Base-by-base conservation (phyloP, 2,329 filamentous ascomycete species). In the Epichloe sibirici region DNA sequence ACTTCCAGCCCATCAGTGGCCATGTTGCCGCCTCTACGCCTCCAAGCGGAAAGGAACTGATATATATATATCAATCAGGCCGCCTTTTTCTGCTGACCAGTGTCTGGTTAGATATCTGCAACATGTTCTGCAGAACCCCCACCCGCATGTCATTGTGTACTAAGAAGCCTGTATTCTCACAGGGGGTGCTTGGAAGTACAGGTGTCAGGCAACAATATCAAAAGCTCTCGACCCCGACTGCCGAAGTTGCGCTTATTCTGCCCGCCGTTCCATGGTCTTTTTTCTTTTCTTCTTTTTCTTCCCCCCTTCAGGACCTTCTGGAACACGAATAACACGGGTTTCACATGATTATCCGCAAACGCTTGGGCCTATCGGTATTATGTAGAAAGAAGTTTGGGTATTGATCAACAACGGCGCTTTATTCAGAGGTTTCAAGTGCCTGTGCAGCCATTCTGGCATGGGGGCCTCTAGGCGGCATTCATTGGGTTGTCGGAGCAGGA, bases 181-280 rank as follows among this genome's bases (percentile, higher is more conserved):
- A 48, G 46, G 46, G 46, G 46, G 37, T 48, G 46, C 15, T 13
- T 12, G 46, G 15, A 48, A 12, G 46, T 48, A 40, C 46, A 40
- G 46, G 46, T 48, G 37, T 48, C 25, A 48, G 37, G 46, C n/a
- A 48, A 40, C 31, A 48, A 40, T 40, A 48, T 48, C 35, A 31
- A 13, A 48, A 40, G 35, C 37, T 23, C 21, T 48, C 46, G 28
- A 39, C 46, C 46, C 46, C 23, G 46, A 48, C 46, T 48, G 46
- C 46, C 46, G 46, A 48, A 48, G 37, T 31, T 48, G 46, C 46
- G 46, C 46, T 40, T 39, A 31, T 48, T 48, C 39, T 48, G 9
- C 46, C 23, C 37, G 23, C 37, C 17, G 12, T 21, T 15, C 37
- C 46, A 23, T 23, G 23, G 12, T 31, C 46, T n/a, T 13, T 21